Conservation (phyloP, 805 yeast genomes). For the Candida palmyrensis region DNA sequence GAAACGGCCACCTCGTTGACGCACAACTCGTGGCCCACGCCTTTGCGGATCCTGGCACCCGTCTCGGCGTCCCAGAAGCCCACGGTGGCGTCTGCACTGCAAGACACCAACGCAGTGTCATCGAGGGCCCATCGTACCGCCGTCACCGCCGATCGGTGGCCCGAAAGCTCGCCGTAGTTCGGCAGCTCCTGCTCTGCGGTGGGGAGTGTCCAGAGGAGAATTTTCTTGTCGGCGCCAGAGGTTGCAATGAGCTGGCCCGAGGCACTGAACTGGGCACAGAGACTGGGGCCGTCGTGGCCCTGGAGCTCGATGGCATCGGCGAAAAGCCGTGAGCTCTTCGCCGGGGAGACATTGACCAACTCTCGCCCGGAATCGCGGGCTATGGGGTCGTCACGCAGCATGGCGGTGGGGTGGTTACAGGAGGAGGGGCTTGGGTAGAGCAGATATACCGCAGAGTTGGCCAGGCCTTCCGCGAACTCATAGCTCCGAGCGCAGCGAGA, state of each 20-base stretch:
- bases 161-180: constrained; percentile 44
- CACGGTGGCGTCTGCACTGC: constrained; percentile 59
- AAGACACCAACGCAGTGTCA: constrained; percentile 36
- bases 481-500: too few species aligned
- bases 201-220: constrained; percentile 44
- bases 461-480: too few species aligned
- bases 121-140: constrained; percentile 50
- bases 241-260: constrained; percentile 54
- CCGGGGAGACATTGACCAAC: too few species aligned
- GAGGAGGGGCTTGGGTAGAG: too few species aligned
- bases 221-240: constrained; percentile 54
- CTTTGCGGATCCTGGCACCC: constrained; percentile 51
- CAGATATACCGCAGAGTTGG: too few species aligned
- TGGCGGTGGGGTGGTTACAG: too few species aligned
- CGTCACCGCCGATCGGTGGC: constrained; percentile 64
- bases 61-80: constrained; percentile 59
- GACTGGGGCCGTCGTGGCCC: constrained; percentile 52
- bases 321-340: too few species aligned
- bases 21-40: constrained; percentile 44
- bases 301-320: too few species aligned
- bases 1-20: constrained; percentile 50
- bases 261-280: constrained; percentile 46
- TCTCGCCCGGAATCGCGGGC: too few species aligned
- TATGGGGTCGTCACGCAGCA: too few species aligned
- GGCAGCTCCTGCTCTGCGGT: constrained; percentile 12